Evolutionary conservation across 2,329 filamentous ascomycete genomes (phyloP).

Genomic region (Nemania abortiva): DNA sequence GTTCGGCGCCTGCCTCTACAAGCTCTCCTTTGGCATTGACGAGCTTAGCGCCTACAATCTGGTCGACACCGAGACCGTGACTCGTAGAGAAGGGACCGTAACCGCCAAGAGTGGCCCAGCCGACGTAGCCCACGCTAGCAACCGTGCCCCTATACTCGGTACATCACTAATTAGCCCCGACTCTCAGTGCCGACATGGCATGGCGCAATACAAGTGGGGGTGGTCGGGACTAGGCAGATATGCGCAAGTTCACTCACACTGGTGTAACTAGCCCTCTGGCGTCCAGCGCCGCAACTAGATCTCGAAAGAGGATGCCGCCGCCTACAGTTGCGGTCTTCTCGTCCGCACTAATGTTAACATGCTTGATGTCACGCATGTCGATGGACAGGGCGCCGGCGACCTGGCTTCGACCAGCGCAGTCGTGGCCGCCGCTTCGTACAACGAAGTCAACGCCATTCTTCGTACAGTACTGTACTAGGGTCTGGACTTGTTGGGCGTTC

Average conservation of each 20-base stretch:
- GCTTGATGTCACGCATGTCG: conserved; percentile 54
- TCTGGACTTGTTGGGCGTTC: conserved; percentile 39
- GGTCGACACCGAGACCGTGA: conserved; percentile 54
- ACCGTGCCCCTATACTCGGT: conserved; percentile 38
- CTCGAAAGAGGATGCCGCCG: conserved; percentile 52
- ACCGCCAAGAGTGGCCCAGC: conserved; percentile 54
- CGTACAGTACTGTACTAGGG: conserved; percentile 39
- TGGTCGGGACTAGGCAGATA: background rate
- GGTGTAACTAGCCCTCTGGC: conserved; percentile 50
- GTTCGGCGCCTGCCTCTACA: conserved; percentile 53
- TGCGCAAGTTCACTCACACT: conserved; percentile 35
- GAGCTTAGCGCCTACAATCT: conserved; percentile 55
- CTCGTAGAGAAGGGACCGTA: conserved; percentile 51
- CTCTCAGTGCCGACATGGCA: background rate
- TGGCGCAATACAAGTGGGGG: background rate
- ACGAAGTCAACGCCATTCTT: conserved; percentile 43
- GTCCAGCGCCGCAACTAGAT: conserved; percentile 47
- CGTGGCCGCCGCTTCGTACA: conserved; percentile 54
- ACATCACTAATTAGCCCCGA: background rate
- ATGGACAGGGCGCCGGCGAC: conserved; percentile 51
- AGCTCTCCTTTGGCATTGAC: conserved; percentile 55
- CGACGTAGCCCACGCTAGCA: conserved; percentile 50
- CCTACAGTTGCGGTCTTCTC: conserved; percentile 52
- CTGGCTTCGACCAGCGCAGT: conserved; percentile 51
- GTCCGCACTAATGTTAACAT: conserved; percentile 47